These are phyloP conservation scores for Apiosordaria backusii DNA, from an alignment of 495 filamentous ascomycete genomes.

Conservation along the genomic window DNA sequence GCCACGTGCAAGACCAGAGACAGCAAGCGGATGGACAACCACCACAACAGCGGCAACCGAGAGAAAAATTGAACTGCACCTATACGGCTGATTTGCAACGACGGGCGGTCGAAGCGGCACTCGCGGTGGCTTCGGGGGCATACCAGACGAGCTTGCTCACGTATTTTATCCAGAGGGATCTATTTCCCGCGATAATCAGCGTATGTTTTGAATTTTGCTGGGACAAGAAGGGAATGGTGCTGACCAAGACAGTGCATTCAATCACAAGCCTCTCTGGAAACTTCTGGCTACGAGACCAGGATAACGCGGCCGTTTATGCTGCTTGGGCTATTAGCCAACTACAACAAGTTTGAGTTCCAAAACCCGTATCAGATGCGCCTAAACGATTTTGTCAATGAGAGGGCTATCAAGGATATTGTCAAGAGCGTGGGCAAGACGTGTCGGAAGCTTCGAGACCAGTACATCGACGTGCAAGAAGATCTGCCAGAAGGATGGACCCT, in stretches of 20 bases:
- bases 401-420: conserved; percentile 76
- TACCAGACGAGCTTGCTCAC: conserved; percentile 91
- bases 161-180: conserved; percentile 91
- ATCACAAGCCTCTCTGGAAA: conserved; percentile 66
- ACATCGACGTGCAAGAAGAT: conserved; percentile 89
- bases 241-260: conserved; percentile 58
- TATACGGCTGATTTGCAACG: conserved; percentile 58
- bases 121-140: conserved; percentile 83
- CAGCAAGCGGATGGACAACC: conserved; percentile 4
- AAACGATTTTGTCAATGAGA: conserved; percentile 97
- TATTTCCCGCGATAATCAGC: conserved; percentile 95
- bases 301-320: conserved; percentile 75
- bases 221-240: not conserved
- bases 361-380: conserved; percentile 93
- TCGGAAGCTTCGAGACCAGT: conserved; percentile 61
- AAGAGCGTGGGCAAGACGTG: conserved; percentile 69
- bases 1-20: conserved; percentile 10
- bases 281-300: conserved; percentile 34
- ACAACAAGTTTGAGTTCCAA: conserved; percentile 99
- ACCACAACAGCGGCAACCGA: not conserved
- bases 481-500: conserved; percentile 87
- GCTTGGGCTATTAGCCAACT: conserved; percentile 88
- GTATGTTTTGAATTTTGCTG: conserved; percentile 40
- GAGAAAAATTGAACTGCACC: conserved; percentile 8
- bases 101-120: conserved; percentile 75